A percentile compares a stretch with the other conserved stretches of the same genome.
These are phyloP conservation scores for Saxophila tyrrhenica DNA, from an alignment of 495 filamentous ascomycete genomes.

Conservation along the genomic window DNA sequence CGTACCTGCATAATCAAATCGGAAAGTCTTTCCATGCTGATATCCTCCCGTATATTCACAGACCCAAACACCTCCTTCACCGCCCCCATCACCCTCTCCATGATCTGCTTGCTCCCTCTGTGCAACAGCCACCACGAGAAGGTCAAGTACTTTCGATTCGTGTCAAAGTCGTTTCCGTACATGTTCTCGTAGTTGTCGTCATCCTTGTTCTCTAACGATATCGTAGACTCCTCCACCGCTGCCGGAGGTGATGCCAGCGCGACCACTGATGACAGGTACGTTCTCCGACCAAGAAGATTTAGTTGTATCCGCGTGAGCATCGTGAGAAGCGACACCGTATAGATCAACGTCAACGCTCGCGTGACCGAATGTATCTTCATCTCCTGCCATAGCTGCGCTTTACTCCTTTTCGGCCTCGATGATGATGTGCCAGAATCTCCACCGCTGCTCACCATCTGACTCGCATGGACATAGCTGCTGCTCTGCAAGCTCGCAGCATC, in stretches of 20 bases:
- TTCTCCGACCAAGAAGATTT: conserved; percentile 88
- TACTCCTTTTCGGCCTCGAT: conserved; percentile 56
- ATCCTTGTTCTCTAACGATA: conserved; percentile 80
- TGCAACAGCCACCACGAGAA: conserved; percentile 98
- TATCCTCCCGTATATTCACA: conserved; percentile 76
- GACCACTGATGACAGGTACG: conserved; percentile 89
- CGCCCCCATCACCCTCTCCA: conserved; percentile 62
- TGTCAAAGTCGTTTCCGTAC: conserved; percentile 85
- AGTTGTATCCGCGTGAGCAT: conserved; percentile 93
- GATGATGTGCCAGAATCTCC: conserved; percentile 26
- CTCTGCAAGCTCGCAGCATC: conserved; percentile 68
- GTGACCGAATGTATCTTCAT: conserved; percentile 93
- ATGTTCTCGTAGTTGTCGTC: conserved; percentile 67
- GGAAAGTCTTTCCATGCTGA: conserved; percentile 66
- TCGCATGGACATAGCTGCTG: conserved; percentile 68
- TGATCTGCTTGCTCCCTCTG: conserved; percentile 72
- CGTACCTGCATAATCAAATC: conserved; percentile 68
- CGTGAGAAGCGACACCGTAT: conserved; percentile 77
- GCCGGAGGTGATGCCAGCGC: conserved; percentile 59
- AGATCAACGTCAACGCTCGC: conserved; percentile 78
- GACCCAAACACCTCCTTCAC: conserved; percentile 79
- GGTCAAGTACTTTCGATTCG: conserved; percentile 83
- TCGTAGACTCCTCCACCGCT: conserved; percentile 43
- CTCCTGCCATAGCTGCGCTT: conserved; percentile 92
- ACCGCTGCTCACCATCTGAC: conserved; percentile 51